These are phyloP conservation scores for Neurospora africana DNA, from an alignment of 495 filamentous ascomycete genomes.

Conservation along the genomic window DNA sequence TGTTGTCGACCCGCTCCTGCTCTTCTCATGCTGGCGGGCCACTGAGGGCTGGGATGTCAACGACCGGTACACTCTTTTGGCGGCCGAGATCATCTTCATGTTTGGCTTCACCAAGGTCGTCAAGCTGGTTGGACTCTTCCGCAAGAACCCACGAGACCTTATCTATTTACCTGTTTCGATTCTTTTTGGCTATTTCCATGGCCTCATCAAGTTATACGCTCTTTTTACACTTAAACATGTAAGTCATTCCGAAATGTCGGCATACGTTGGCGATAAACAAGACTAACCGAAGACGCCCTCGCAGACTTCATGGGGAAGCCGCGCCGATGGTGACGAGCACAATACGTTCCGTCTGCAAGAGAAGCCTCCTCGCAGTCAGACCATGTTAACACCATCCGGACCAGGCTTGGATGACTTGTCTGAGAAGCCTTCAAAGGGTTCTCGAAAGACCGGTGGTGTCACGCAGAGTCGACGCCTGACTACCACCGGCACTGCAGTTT, in stretches of 20 bases:
- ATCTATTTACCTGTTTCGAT: conserved; percentile 61
- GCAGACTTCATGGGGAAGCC: conserved; percentile 61
- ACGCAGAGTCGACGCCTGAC: background rate
- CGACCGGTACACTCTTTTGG: conserved; percentile 36
- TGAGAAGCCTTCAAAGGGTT: background rate
- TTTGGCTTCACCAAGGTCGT: conserved; percentile 61
- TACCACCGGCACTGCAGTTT: background rate
- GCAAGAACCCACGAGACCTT: conserved; percentile 58
- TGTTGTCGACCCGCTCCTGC: conserved; percentile 50
- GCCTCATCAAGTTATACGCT: conserved; percentile 67
- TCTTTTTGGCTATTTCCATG: conserved; percentile 68
- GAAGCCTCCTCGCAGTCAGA: conserved; percentile 36
- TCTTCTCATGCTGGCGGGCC: conserved; percentile 44
- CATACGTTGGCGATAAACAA: background rate
- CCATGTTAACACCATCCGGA: conserved; percentile 34
- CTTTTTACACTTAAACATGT: conserved; percentile 60
- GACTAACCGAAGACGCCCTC: conserved; percentile 14
- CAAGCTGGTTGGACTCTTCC: conserved; percentile 65
- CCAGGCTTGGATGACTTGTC: conserved; percentile 15
- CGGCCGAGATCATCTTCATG: conserved; percentile 36
- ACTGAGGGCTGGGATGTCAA: conserved; percentile 32
- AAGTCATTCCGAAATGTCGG: conserved; percentile 19
- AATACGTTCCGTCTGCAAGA: conserved; percentile 45
- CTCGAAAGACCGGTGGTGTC: background rate
- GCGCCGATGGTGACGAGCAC: conserved; percentile 55